These are phyloP conservation scores for Boletus semigastroideus DNA, from an alignment of 1,284 basidiomycete species.

Conservation along the genomic window DNA sequence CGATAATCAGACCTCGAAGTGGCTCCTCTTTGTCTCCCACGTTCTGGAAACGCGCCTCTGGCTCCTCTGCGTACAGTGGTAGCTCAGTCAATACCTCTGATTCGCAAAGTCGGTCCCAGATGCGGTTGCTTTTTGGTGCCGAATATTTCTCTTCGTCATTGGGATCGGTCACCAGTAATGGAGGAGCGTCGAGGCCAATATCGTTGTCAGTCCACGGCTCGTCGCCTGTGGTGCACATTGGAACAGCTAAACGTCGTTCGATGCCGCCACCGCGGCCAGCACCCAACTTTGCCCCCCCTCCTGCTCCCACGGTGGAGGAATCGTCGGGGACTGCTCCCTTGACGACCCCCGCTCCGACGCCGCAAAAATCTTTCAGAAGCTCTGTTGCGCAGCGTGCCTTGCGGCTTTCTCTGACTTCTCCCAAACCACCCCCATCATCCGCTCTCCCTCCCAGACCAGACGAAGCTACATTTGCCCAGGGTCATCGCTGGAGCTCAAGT, in stretches of 20 bases:
- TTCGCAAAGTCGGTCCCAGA: conserved; percentile 34
- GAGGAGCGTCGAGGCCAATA: conserved; percentile 17
- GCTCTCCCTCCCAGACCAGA: conserved; percentile 61
- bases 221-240: conserved; percentile 11
- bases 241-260: conserved; percentile 51
- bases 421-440: conserved; percentile 57
- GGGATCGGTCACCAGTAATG: conserved; percentile 5
- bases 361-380: conserved; percentile 49
- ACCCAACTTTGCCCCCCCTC: conserved; percentile 66
- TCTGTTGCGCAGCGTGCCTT: conserved; percentile 52
- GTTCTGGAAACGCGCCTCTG: conserved; percentile 60
- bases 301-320: conserved; percentile 48
- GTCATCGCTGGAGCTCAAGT: conserved; percentile 39
- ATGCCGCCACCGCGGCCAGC: conserved; percentile 70
- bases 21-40: conserved; percentile 47
- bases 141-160: conserved; percentile 11
- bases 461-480: conserved; percentile 36
- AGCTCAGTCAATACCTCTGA: conserved; percentile 49
- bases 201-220: conserved; percentile 18
- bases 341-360: conserved; percentile 42
- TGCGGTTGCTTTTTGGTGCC: conserved; percentile 11
- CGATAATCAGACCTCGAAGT: conserved; percentile 45
- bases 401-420: conserved; percentile 60
- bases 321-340: conserved; percentile 28
- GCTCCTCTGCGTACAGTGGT: conserved; percentile 52